phyloP scores from a whole-genome alignment of 164 flowering plant species.

The Vitis cinerea region DNA sequence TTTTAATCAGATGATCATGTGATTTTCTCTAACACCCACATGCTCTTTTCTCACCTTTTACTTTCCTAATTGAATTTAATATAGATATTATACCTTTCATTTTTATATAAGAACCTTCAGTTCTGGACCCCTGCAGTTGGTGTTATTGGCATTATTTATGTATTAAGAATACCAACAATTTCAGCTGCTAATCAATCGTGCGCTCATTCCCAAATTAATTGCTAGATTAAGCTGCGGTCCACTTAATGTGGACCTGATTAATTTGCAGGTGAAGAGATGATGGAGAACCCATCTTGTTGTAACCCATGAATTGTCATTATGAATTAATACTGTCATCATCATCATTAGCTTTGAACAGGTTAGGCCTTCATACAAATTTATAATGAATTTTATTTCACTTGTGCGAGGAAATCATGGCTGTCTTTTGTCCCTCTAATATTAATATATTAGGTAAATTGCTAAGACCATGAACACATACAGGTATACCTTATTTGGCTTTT shows the following conservation, averaged over 20 bases:
- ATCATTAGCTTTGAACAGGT: conserved; percentile 16
- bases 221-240: neutral
- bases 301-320: conserved; percentile 1
- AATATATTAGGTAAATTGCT: conserved; percentile 3
- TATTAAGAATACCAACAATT: too few species aligned
- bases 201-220: neutral
- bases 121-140: too few species aligned
- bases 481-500: conserved; percentile 30
- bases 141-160: too few species aligned
- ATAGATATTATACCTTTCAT: neutral
- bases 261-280: neutral
- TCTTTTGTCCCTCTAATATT: conserved; percentile 15
- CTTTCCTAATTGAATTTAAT: conserved; percentile 12
- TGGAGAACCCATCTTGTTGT: neutral
- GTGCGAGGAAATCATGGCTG: conserved; percentile 28
- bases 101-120: too few species aligned
- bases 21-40: conserved; percentile 30
- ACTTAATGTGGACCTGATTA: neutral
- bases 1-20: conserved; percentile 18
- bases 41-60: conserved; percentile 15
- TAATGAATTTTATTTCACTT: conserved; percentile 1
- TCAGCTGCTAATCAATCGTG: neutral
- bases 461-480: conserved; percentile 1
- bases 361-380: neutral
- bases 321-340: conserved; percentile 15